phyloP scores from a whole-genome alignment of 345 rosid genomes.

The Lepidium aucheri region DNA sequence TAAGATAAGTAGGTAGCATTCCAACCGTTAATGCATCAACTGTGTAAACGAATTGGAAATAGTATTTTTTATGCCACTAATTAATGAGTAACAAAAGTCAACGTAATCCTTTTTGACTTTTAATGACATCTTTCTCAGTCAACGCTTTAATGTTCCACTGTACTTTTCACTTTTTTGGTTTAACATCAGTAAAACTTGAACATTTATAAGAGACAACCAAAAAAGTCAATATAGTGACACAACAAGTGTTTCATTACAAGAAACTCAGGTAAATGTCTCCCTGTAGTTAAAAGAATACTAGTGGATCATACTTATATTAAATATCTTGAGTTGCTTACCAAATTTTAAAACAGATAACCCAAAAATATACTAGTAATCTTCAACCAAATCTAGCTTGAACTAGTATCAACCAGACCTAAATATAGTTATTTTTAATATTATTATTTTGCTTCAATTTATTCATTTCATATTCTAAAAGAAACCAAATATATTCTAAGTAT shows the following conservation, averaged over 20 bases:
- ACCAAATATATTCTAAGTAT: background rate
- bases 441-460: background rate
- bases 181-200: background rate
- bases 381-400: background rate
- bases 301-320: too few relatives aligned
- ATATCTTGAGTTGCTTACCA: too few relatives aligned
- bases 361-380: too few relatives aligned
- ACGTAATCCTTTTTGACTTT: slow-evolving; percentile 2
- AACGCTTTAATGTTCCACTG: background rate
- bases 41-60: too few relatives aligned
- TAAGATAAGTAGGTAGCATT: too few relatives aligned
- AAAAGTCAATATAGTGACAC: slow-evolving; percentile 11
- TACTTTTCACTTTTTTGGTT: background rate
- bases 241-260: slow-evolving; percentile 4
- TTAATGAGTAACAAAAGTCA: slow-evolving; percentile 1
- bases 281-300: background rate
- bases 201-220: background rate
- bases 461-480: slow-evolving; percentile 1
- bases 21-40: too few relatives aligned
- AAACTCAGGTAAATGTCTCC: background rate
- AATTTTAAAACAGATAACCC: too few relatives aligned
- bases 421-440: background rate
- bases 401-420: background rate
- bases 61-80: background rate
- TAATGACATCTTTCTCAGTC: background rate